Conservation (phyloP, 2,329 filamentous ascomycete species). For the Colletotrichum kahawae region DNA sequence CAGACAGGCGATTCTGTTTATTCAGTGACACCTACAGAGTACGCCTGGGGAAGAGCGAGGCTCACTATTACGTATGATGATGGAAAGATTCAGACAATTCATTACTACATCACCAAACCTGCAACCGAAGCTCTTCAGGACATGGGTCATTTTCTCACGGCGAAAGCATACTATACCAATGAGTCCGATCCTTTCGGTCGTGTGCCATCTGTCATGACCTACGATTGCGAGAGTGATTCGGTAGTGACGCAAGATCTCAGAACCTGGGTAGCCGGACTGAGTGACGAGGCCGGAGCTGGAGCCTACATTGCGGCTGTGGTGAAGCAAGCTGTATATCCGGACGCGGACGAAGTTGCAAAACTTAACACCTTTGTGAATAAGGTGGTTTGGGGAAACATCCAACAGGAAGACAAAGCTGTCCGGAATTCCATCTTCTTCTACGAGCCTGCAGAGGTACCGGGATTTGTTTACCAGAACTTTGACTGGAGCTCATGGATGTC, state of each 20-base stretch:
- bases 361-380: constrained; percentile 59
- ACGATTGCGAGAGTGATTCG: constrained; percentile 52
- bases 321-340: constrained; percentile 58
- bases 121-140: constrained; percentile 47
- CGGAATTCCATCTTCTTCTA: constrained; percentile 59
- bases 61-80: constrained; percentile 53
- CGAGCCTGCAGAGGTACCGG: constrained; percentile 47
- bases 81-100: constrained; percentile 54
- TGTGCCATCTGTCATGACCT: constrained; percentile 60
- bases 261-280: constrained; percentile 64
- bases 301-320: constrained; percentile 59
- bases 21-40: constrained; percentile 44
- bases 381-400: constrained; percentile 55
- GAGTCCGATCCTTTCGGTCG: constrained; percentile 58
- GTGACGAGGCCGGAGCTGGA: constrained; percentile 63
- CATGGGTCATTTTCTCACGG: constrained; percentile 59
- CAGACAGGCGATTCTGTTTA: constrained; percentile 32
- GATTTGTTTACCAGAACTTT: constrained; percentile 45
- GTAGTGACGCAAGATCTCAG: constrained; percentile 52
- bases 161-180: constrained; percentile 55
- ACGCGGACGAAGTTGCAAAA: constrained; percentile 51
- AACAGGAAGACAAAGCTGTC: constrained; percentile 47
- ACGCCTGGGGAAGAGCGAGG: constrained; percentile 54
- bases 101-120: constrained; percentile 60
- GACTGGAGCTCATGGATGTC: constrained; percentile 44